A percentile compares a stretch with the other conserved stretches of the same genome.
Evolutionary conservation across 1,284 basidiomycete species (phyloP).

Genomic region (Tilletia indica): DNA sequence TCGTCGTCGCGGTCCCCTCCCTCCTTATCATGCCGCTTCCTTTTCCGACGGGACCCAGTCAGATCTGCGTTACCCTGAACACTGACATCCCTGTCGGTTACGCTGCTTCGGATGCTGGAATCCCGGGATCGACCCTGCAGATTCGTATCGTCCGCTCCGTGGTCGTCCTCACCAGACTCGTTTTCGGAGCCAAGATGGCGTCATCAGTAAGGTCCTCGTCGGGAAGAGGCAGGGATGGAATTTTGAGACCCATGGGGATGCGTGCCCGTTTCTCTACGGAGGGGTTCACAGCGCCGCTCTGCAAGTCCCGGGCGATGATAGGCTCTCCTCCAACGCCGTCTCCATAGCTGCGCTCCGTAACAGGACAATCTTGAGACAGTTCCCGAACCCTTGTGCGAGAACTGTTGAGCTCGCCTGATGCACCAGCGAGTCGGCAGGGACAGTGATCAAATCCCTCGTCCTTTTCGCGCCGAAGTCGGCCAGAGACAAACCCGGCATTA

Average conservation of each 20-base stretch:
- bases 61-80: too few relatives aligned
- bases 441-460: constrained; percentile 2
- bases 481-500: constrained; percentile 12
- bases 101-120: too few relatives aligned
- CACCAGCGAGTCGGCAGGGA: background rate
- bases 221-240: background rate
- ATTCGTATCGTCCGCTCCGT: too few relatives aligned
- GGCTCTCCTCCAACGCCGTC: constrained; percentile 33
- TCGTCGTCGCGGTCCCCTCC: constrained; percentile 5
- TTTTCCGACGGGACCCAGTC: too few relatives aligned
- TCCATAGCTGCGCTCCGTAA: constrained; percentile 34
- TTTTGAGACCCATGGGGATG: background rate
- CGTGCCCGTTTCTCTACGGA: background rate
- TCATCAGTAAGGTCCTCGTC: background rate
- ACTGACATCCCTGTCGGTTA: too few relatives aligned
- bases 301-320: constrained; percentile 31
- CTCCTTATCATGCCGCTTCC: constrained; percentile 26
- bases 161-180: background rate
- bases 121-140: too few relatives aligned
- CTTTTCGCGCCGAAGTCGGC: constrained; percentile 6
- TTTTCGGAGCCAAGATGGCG: background rate
- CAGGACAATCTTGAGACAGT: background rate
- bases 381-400: background rate
- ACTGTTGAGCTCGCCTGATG: background rate
- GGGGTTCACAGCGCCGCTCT: background rate